Evolutionary conservation across 257 asterid species (phyloP), one percentile per base, ranked within the genome.

Genomic region (Solanum bulbocastanum): DNA sequence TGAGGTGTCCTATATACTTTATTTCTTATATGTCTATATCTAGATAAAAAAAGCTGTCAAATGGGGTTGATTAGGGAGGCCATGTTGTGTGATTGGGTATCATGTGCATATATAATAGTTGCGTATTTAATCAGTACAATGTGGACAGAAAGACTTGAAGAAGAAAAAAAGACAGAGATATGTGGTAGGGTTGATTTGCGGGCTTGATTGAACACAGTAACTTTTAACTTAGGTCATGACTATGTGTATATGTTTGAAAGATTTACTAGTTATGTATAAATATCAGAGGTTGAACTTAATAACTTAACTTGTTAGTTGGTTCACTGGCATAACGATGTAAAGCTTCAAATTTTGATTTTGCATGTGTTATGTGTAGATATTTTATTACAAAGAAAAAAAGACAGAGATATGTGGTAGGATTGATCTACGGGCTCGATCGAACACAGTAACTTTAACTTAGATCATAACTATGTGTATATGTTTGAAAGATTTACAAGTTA

Each of bases 51-150:
- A 73, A 88, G 93, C 90, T 91, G 94, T 90, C 91, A 87, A 88
- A 86, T 58, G 87, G 88, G 90, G 90, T 84, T 91, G 94, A 92
- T 91, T 91, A 90, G 90, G 32, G 88, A 78, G 88, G 86, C 91
- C 94, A 92, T 92, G 96, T 90, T 92, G 96, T 91, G 96, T 92
- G 93, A 88, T 90, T 89, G 89, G 90, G 39, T 89, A 83, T 89
- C 94, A 88, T 88, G 89, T 89, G 91, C 90, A 37, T 42, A 8
- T 52, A 49, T 87, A 87, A 91, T 89, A 87, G 92, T 81, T 86
- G 66, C 86, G 79, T 71, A 90, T 84, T 90, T 71, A 89, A 75
- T 90, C 85, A 89, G 87, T 92, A 87, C 25, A 72, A 82, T 49
- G 44, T 82, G 44, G 86, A 82, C 86, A 49, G 20, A 32, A 32